Evolutionary conservation across 345 rosid species (phyloP), one percentile per base, ranked within the genome.

Genomic region (Acer yangbiense): DNA sequence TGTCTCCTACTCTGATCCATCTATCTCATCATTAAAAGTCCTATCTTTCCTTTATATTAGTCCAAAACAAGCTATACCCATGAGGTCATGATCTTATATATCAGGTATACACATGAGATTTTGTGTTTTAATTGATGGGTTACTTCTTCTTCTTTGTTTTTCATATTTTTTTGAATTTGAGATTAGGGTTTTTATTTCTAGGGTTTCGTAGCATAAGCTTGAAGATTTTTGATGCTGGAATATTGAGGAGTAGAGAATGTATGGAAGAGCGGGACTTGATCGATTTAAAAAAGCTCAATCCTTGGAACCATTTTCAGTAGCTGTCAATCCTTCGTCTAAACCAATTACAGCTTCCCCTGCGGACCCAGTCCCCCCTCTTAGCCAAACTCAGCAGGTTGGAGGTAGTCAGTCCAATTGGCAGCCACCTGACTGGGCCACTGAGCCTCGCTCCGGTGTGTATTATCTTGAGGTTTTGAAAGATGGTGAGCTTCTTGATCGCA

Each of bases 391-490:
- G 80, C 87, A 70, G 52, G 74, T 91, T 60, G 98, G 98, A 66
- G 97, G 89, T 9, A 90, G 98, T 39, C 97, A 92, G 71, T 94
- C 98, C 9, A 83, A 84, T 44, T 94, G 98, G 98, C 91, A 87
- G 82, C 97, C 97, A 8, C 98, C 98, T 48, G 97, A 94, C 77
- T 94, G 98, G 98, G 93, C 94, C 0, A 90, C 90, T 39, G 98
- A 96, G 86, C 99, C 98, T 66, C 90, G 97, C 1, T 73, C 89
- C 0, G 93, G 98, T n/a, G 92, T 94, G 71, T 89, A 91, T 82
- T 88, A 90, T 82, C 97, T 96, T 7, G 92, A 96, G 43, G 95
- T 96, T 68, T 61, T 96, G 80, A 96, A 96, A 86, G 98, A 94
- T 50, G 92, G 97, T 4, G 93, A 94, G 78, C 88, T 91, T 83